These are phyloP conservation scores for Fistulinella cinereoalba DNA, from an alignment of 1,284 basidiomycete genomes.

Conservation along the genomic window DNA sequence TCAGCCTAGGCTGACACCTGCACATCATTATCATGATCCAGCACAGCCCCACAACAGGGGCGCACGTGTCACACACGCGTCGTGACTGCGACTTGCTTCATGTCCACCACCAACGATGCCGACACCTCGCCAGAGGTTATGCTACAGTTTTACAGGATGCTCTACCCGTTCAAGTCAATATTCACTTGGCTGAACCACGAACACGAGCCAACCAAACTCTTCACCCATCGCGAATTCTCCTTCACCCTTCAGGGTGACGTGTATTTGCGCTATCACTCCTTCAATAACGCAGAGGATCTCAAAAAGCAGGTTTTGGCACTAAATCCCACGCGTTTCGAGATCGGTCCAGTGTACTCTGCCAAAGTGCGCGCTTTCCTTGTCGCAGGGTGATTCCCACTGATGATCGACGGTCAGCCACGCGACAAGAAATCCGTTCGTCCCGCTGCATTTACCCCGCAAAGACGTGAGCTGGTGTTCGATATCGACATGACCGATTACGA, in stretches of 20 bases:
- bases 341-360: conserved; percentile 91
- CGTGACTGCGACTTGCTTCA: not conserved
- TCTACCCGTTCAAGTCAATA: conserved; percentile 94
- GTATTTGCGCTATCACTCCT: conserved; percentile 95
- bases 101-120: conserved; percentile 13
- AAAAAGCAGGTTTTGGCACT: conserved; percentile 85
- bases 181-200: conserved; percentile 96
- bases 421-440: conserved; percentile 87
- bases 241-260: conserved; percentile 91
- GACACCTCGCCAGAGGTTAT: conserved; percentile 53
- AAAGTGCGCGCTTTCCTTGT: conserved; percentile 54
- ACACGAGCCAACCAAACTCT: conserved; percentile 69
- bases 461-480: conserved; percentile 97
- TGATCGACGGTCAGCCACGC: conserved; percentile 59
- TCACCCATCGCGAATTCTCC: conserved; percentile 95
- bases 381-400: conserved; percentile 4
- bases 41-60: too few species aligned
- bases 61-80: not conserved
- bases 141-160: conserved; percentile 86
- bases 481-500: conserved; percentile 99
- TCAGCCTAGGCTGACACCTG: too few species aligned
- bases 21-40: too few species aligned
- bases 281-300: conserved; percentile 81
- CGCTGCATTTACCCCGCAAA: conserved; percentile 71
- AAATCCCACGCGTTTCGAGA: conserved; percentile 93